phyloP scores from a whole-genome alignment of 192 early-diverging fungal species.

The Coemansia sp. region DNA sequence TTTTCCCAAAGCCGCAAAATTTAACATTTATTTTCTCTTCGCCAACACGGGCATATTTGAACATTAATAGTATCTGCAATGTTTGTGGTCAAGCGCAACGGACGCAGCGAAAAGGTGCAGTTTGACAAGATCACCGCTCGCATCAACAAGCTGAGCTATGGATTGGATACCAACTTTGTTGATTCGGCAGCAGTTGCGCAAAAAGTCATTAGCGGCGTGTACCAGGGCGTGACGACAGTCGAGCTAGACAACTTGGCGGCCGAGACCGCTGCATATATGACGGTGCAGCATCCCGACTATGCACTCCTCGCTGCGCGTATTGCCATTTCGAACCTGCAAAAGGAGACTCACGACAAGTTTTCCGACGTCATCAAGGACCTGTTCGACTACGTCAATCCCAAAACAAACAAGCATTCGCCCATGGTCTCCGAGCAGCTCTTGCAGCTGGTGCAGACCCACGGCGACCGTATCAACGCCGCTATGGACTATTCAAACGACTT shows the following conservation, averaged over 20 bases:
- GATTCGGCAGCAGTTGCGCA: conserved; percentile 87
- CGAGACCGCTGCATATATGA: conserved; percentile 86
- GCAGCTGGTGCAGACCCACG: conserved; percentile 65
- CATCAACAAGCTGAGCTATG: conserved; percentile 92
- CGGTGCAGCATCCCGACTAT: conserved; percentile 94
- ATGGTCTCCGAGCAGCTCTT: conserved; percentile 87
- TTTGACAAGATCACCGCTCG: conserved; percentile 95
- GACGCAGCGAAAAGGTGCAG: conserved; percentile 87
- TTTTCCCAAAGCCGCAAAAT: too few relatives aligned
- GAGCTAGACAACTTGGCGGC: conserved; percentile 97
- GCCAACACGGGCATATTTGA: not conserved
- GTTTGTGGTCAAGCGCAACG: conserved; percentile 63
- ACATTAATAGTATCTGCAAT: conserved; percentile 8
- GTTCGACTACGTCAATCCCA: conserved; percentile 85
- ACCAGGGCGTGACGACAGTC: conserved; percentile 94
- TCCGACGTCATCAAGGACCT: conserved; percentile 84
- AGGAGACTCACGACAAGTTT: conserved; percentile 79
- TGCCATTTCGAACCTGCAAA: conserved; percentile 91
- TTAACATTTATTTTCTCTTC: not conserved
- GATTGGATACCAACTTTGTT: conserved; percentile 88
- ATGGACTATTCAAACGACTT: conserved; percentile 98
- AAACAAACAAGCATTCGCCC: conserved; percentile 78
- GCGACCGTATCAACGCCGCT: conserved; percentile 86
- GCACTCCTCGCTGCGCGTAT: conserved; percentile 94
- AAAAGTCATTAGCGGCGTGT: conserved; percentile 94